Percentiles rank a stretch among this genome's conserved stretches.
Evolutionary conservation across 2,329 filamentous ascomycete species (phyloP).

Genomic region (Helotiales sp.): DNA sequence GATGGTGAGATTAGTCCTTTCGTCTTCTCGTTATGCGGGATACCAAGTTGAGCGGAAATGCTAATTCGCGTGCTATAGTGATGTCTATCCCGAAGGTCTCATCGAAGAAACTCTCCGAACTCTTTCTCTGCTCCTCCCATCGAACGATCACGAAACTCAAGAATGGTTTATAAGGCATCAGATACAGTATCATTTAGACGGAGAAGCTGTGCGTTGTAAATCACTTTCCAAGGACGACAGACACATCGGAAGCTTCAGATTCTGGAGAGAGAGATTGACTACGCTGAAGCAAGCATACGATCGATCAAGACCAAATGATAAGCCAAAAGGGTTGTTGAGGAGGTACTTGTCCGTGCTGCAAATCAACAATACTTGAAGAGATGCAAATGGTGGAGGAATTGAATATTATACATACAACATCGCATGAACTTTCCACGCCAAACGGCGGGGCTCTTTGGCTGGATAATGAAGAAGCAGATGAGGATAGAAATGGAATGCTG

Average conservation of each 20-base stretch:
- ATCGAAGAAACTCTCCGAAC: conserved; percentile 11
- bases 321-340: conserved; percentile 4
- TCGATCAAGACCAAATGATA: background rate
- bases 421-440: too few species aligned
- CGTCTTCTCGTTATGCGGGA: background rate
- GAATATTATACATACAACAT: too few species aligned
- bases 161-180: conserved; percentile 13
- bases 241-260: conserved; percentile 11
- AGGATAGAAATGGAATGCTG: too few species aligned
- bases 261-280: conserved; percentile 9
- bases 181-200: conserved; percentile 4
- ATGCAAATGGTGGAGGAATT: background rate
- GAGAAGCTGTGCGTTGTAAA: conserved; percentile 7
- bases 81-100: conserved; percentile 9
- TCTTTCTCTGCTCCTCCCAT: conserved; percentile 8
- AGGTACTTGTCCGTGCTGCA: conserved; percentile 4
- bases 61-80: background rate
- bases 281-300: conserved; percentile 6
- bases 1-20: background rate
- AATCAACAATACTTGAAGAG: background rate
- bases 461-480: too few species aligned
- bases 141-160: conserved; percentile 1
- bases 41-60: background rate
- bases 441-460: too few species aligned
- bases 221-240: conserved; percentile 4